These are phyloP conservation scores for Trichopus zeylanicus DNA, from an alignment of 116 monocot species.

Conservation along the genomic window DNA sequence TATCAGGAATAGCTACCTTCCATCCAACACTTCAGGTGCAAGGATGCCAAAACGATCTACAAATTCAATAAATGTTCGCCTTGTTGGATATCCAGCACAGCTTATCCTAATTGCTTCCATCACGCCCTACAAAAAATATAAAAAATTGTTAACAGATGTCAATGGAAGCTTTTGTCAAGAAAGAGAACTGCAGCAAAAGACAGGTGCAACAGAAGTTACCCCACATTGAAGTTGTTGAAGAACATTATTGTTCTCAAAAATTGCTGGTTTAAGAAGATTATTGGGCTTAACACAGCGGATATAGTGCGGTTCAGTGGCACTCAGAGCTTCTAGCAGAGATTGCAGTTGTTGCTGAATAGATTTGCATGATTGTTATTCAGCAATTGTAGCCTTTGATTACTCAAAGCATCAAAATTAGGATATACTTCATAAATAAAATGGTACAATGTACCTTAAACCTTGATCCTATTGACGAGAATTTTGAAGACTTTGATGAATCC, in stretches of 20 bases:
- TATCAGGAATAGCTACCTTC: conserved; percentile 51
- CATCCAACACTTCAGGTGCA: conserved; percentile 79
- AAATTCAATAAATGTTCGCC: conserved; percentile 78
- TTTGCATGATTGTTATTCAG: not conserved
- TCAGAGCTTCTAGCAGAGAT: conserved; percentile 75
- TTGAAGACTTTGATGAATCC: conserved; percentile 75
- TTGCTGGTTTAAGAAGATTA: conserved; percentile 78
- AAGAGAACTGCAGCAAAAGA: not conserved
- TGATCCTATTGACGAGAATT: conserved; percentile 81
- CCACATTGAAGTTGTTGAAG: conserved; percentile 87
- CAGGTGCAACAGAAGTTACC: conserved; percentile 28
- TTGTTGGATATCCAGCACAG: conserved; percentile 94
- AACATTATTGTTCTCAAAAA: conserved; percentile 86
- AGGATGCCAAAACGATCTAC: conserved; percentile 84
- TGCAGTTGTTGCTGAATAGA: conserved; percentile 84
- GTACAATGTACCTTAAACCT: conserved; percentile 60
- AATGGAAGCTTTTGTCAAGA: not conserved
- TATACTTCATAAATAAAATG: not conserved
- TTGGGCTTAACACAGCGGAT: conserved; percentile 96
- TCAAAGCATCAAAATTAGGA: conserved; percentile 4
- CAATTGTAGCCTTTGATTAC: not conserved
- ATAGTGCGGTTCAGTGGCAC: conserved; percentile 88
- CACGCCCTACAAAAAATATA: conserved; percentile 50
- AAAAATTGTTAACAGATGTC: no score
- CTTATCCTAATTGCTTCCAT: conserved; percentile 98